phyloP scores from a whole-genome alignment of 148 eudicot genomes.

The Arbutus unedo region DNA sequence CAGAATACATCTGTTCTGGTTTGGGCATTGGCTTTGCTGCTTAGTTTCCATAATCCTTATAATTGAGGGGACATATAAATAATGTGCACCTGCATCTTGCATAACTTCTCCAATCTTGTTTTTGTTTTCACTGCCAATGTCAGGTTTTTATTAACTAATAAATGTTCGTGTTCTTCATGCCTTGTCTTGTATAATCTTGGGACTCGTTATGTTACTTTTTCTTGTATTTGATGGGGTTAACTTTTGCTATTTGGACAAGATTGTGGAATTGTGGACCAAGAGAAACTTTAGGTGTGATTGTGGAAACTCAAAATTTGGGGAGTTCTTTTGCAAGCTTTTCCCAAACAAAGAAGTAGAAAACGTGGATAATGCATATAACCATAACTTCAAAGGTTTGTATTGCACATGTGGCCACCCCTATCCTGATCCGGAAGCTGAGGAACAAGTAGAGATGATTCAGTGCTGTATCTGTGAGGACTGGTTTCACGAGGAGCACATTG shows the following conservation, averaged over 20 bases:
- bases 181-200: neutral
- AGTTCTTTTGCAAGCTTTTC: constrained; percentile 82
- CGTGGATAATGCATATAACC: constrained; percentile 72
- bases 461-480: constrained; percentile 98
- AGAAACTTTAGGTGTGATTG: constrained; percentile 96
- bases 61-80: neutral
- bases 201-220: neutral
- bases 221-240: neutral
- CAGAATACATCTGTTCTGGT: neutral
- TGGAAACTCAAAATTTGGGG: constrained; percentile 97
- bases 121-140: neutral
- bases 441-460: constrained; percentile 87
- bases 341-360: constrained; percentile 82
- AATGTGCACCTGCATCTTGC: neutral
- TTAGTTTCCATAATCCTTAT: neutral
- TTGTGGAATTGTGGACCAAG: constrained; percentile 96
- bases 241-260: constrained; percentile 36
- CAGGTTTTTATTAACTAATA: neutral
- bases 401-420: constrained; percentile 89
- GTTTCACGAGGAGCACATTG: constrained; percentile 95
- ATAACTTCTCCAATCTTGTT: neutral
- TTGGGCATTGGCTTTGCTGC: neutral
- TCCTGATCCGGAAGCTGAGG: constrained; percentile 91
- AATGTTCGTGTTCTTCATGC: neutral
- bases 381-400: constrained; percentile 87